Percentiles rank a stretch among this genome's conserved stretches.
phyloP scores from a whole-genome alignment of 208 protist genomes.

The Trypanosoma rangeli region DNA sequence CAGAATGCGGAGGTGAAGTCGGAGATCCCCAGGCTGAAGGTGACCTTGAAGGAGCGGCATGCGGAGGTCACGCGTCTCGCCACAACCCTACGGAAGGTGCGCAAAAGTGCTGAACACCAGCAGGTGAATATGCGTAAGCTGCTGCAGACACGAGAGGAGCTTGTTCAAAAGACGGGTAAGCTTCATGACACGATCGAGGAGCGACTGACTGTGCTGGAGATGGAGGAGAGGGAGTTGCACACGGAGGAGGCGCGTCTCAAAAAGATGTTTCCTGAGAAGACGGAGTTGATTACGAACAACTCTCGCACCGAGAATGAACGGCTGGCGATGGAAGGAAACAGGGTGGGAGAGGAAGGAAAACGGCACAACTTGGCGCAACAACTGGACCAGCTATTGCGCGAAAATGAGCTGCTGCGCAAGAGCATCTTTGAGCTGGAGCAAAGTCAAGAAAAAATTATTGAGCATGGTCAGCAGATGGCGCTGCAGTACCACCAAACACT shows the following conservation, averaged over 20 bases:
- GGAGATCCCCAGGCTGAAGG: slow-evolving; percentile 85
- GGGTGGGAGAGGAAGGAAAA: slow-evolving; percentile 88
- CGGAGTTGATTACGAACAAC: slow-evolving; percentile 61
- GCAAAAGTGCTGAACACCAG: slow-evolving; percentile 53
- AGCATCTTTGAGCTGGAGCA: slow-evolving; percentile 93
- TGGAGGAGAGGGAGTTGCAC: slow-evolving; percentile 70
- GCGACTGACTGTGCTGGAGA: slow-evolving; percentile 50
- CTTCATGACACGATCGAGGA: slow-evolving; percentile 53
- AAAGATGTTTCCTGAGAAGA: slow-evolving; percentile 68
- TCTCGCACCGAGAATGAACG: slow-evolving; percentile 56
- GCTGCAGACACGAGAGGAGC: slow-evolving; percentile 45
- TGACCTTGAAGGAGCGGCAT: slow-evolving; percentile 74
- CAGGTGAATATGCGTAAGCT: slow-evolving; percentile 54
- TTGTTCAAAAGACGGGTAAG: slow-evolving; percentile 51
- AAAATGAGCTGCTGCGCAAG: slow-evolving; percentile 91
- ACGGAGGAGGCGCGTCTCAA: slow-evolving; percentile 57
- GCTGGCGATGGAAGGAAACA: slow-evolving; percentile 56
- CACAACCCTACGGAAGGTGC: slow-evolving; percentile 31
- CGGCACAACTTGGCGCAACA: slow-evolving; percentile 89
- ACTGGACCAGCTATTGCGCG: slow-evolving; percentile 79
- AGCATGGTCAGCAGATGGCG: slow-evolving; percentile 69
- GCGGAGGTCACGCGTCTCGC: slow-evolving; percentile 57
- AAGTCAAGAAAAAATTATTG: slow-evolving; percentile 75
- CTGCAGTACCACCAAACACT: slow-evolving; percentile 90
- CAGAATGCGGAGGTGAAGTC: slow-evolving; percentile 81